Evolutionary conservation across 176 grass and related monocot species (phyloP), one percentile per base, ranked within the genome.

Genomic region (Tillandsia fasciculata): DNA sequence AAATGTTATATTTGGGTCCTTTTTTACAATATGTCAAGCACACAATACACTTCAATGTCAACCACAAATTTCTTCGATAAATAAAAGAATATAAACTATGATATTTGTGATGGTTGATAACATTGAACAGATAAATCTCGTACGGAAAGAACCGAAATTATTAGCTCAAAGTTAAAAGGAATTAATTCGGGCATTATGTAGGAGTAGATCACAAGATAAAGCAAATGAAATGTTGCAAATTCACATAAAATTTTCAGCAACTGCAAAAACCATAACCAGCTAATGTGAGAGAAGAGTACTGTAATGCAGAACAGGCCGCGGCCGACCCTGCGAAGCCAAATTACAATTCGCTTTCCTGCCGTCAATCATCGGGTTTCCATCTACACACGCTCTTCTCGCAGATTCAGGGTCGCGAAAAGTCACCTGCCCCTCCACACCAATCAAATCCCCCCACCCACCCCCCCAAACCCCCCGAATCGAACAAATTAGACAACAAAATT

Each of bases 301-400:
- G 26, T 53, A 80, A 24, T 74, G 42, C 26, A 79, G 51, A 53
- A 74, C 63, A 80, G 87, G 77, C 49, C 82, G 82, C n/a, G 89
- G 82, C 10, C 89, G 89, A 18, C 94, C 94, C 68, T 92, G 79
- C 47, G 89, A 92, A 51, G 94, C 94, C 74, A 97, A 85, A 64
- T 97, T 97, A 70, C 94, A 97, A 66, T 97, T 97, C 10, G 94
- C 89, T 18, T 77, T 82, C 66, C 94, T 87, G 67, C 94, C 86
- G 23, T 93, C 89, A 15, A 97, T 97, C 65, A 97, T 70, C 0
- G 94, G 94, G 27, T 78, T 78, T 2, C 89, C 84, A 51, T 97
- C 86, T 51, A 80, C 79, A 33, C 86, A 92, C 13, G 89, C 89
- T 84, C 79, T 97, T 50, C 77, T 97, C 53, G 94, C 94, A 15